Percentiles rank a stretch among this genome's conserved stretches.
phyloP scores from a whole-genome alignment of 495 filamentous ascomycete genomes.

The Parachaetomium inaequale region DNA sequence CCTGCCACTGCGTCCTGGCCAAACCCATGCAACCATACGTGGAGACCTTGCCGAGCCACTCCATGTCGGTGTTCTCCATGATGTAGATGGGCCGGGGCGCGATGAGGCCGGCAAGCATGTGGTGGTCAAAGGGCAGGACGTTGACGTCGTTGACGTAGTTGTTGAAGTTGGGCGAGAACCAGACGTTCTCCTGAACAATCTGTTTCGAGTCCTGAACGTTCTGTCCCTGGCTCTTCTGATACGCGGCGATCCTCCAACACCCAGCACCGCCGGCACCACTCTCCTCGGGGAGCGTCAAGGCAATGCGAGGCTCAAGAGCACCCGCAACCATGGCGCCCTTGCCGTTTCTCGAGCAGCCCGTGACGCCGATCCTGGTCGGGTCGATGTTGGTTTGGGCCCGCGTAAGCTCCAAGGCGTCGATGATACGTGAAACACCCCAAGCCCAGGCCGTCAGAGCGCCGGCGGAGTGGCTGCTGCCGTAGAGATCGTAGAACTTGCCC shows the following conservation, averaged over 20 bases:
- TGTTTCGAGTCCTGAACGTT: slow-evolving; percentile 50
- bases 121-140: slow-evolving; percentile 49
- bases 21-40: slow-evolving; percentile 56
- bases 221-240: slow-evolving; percentile 40
- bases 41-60: slow-evolving; percentile 51
- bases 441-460: slow-evolving; percentile 52
- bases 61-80: slow-evolving; percentile 51
- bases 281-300: slow-evolving; percentile 52
- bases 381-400: slow-evolving; percentile 44
- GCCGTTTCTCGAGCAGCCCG: slow-evolving; percentile 53
- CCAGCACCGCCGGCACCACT: slow-evolving; percentile 48
- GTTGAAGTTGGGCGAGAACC: slow-evolving; percentile 48
- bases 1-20: slow-evolving; percentile 49
- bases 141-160: slow-evolving; percentile 37
- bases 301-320: slow-evolving; percentile 48
- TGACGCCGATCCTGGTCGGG: slow-evolving; percentile 46
- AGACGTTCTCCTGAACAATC: slow-evolving; percentile 51
- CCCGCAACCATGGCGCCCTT: slow-evolving; percentile 53
- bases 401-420: slow-evolving; percentile 49
- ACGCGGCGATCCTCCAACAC: slow-evolving; percentile 50
- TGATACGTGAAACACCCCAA: slow-evolving; percentile 50
- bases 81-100: slow-evolving; percentile 45
- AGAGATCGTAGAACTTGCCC: slow-evolving; percentile 50
- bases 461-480: slow-evolving; percentile 44
- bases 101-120: slow-evolving; percentile 47